phyloP scores from a whole-genome alignment of 106 monocot species.

The Allium fistulosum region DNA sequence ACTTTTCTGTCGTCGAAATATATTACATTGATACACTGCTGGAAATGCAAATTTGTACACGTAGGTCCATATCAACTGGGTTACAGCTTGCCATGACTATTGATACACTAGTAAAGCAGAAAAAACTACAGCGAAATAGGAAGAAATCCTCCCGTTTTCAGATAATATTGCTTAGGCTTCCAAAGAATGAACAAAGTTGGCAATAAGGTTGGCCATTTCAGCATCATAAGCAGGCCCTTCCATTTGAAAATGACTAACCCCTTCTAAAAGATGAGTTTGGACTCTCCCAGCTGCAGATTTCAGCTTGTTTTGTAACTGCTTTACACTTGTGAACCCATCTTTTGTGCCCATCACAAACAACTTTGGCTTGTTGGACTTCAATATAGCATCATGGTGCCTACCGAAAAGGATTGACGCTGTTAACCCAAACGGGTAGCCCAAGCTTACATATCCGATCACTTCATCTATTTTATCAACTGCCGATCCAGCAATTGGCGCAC shows the following conservation, averaged over 20 bases:
- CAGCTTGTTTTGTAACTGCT: slow-evolving; percentile 78
- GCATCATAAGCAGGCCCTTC: slow-evolving; percentile 87
- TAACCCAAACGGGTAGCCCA: slow-evolving; percentile 88
- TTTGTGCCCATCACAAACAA: slow-evolving; percentile 91
- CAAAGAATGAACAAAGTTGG: slow-evolving; percentile 36
- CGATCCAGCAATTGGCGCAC: slow-evolving; percentile 93
- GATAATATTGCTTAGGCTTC: neutral
- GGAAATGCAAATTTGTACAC: too few relatives aligned
- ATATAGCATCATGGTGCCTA: slow-evolving; percentile 64
- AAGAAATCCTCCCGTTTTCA: too few relatives aligned
- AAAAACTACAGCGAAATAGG: too few relatives aligned
- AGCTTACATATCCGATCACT: slow-evolving; percentile 69
- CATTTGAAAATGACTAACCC: slow-evolving; percentile 92
- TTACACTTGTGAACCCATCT: slow-evolving; percentile 91
- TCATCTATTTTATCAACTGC: slow-evolving; percentile 80
- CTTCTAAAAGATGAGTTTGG: slow-evolving; percentile 67
- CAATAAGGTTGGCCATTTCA: slow-evolving; percentile 54
- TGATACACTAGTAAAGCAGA: too few relatives aligned
- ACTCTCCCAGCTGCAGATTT: slow-evolving; percentile 60
- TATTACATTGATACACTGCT: too few relatives aligned
- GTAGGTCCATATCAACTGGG: too few relatives aligned
- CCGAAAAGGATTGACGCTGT: slow-evolving; percentile 82
- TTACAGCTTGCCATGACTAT: too few relatives aligned
- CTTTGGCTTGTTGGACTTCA: slow-evolving; percentile 65
- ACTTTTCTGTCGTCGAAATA: too few relatives aligned